Base-by-base conservation (phyloP, 495 filamentous ascomycete species). In the Neurospora pannonica region DNA sequence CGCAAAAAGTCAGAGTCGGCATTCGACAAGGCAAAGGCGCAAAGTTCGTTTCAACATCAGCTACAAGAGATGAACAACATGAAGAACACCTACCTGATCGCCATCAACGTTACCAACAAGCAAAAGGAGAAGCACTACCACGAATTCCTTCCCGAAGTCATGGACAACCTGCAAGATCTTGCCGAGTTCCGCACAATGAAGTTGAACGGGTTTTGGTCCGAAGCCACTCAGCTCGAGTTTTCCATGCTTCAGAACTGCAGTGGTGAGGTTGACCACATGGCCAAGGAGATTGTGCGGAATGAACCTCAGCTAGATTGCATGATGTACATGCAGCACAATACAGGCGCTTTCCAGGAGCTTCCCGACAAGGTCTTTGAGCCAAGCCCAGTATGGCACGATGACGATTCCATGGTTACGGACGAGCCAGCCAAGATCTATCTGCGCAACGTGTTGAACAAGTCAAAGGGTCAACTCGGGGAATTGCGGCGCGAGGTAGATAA, bases 1-100 rank as follows among this genome's bases (percentile, higher is more conserved):
- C 91, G 96, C 76, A 97, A 97, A 85, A 99, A 98, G 86, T 90
- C 91, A 71, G 96, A 98, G 78, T 92, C 90, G 38, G 88, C 93
- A 31, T 96, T 94, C 75, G 97, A 98, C 81, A 91, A 94, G 81
- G 81, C 87, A 37, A 99, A 98, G 83, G 94, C 97, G 8, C 93
- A 97, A 81, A 89, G 88, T 77, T 89, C 92, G 21, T 98, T 96
- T 81, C 93, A 97, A 78, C 93, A 96, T 78, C 95, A 98, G 81
- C 85, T 95, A 46, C 78, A 90, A 48, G 95, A 98, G 72, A 98
- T 98, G 97, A 91, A 93, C 82, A 98, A 98, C 80, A 89, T 93
- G 78, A 99, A 99, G 92, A 99, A 98, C 79, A 94, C 93, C 2
- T 99, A 99, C 78, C 85, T 99, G 43, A 95, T 99, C 76, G 88